These are phyloP conservation scores for Globisporangium iwayamae DNA, from an alignment of 352 stramenopile species.

Conservation along the genomic window DNA sequence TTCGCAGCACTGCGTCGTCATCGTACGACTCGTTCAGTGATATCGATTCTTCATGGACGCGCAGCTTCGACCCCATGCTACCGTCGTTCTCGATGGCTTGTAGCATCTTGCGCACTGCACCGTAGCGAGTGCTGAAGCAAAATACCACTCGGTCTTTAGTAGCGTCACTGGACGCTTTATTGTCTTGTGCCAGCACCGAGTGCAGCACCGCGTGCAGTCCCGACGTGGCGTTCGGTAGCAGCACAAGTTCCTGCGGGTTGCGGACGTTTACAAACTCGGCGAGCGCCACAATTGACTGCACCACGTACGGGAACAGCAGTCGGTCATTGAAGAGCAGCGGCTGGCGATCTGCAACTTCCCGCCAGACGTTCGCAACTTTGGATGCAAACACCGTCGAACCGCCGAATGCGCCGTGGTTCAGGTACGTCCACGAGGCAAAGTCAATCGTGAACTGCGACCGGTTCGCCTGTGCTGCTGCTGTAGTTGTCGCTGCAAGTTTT, in stretches of 20 bases:
- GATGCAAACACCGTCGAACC: constrained; percentile 64
- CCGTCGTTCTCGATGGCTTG: constrained; percentile 26
- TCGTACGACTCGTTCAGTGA: constrained; percentile 63
- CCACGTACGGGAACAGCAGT: constrained; percentile 88
- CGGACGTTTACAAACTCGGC: constrained; percentile 55
- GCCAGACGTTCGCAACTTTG: constrained; percentile 73
- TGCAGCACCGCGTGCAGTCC: constrained; percentile 86
- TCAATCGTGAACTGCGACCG: constrained; percentile 51
- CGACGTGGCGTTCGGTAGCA: constrained; percentile 88
- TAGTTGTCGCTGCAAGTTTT: neutral
- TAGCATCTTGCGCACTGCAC: constrained; percentile 92
- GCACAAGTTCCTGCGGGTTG: constrained; percentile 53
- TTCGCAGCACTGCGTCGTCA: constrained; percentile 40
- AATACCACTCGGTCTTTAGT: constrained; percentile 41
- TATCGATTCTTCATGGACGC: constrained; percentile 58
- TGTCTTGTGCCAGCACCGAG: constrained; percentile 31
- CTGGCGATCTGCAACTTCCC: constrained; percentile 77
- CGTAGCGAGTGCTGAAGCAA: constrained; percentile 86
- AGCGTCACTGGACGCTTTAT: neutral
- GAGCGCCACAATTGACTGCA: constrained; percentile 74
- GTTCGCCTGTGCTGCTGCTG: constrained; percentile 17
- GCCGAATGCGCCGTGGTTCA: constrained; percentile 95
- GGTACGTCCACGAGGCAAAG: constrained; percentile 80
- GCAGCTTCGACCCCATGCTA: constrained; percentile 11
- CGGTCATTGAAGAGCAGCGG: constrained; percentile 92